A percentile compares a stretch with the other conserved stretches of the same genome.
Evolutionary conservation across 2,329 filamentous ascomycete genomes (phyloP).

Genomic region (Ustulina deusta): DNA sequence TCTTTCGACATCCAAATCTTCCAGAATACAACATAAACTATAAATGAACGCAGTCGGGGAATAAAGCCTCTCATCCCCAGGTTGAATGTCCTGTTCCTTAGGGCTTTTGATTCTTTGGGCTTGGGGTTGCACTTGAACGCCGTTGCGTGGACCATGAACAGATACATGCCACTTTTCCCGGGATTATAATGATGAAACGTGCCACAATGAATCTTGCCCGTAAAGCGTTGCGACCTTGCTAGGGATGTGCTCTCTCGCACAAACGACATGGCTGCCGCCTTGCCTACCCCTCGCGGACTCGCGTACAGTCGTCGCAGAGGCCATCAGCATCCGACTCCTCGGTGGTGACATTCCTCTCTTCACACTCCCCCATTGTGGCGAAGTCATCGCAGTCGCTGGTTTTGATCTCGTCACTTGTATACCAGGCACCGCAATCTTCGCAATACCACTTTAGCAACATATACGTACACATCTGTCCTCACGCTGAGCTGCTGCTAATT

Average conservation of each 20-base stretch:
- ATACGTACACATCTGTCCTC: conserved; percentile 47
- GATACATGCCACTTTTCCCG: conserved; percentile 14
- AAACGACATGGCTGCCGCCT: conserved; percentile 5
- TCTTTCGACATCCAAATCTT: background rate
- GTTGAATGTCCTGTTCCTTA: background rate
- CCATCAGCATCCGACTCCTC: conserved; percentile 48
- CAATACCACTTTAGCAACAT: conserved; percentile 51
- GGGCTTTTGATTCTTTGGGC: background rate
- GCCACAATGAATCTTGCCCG: background rate
- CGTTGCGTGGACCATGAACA: conserved; percentile 5
- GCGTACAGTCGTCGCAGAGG: conserved; percentile 48
- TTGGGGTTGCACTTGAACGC: conserved; percentile 14
- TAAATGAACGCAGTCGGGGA: background rate
- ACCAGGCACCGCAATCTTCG: conserved; percentile 51
- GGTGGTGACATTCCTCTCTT: conserved; percentile 41
- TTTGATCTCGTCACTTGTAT: conserved; percentile 51
- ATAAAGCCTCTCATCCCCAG: conserved; percentile 2
- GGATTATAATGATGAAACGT: background rate
- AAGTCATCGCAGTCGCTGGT: conserved; percentile 46
- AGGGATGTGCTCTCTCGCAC: background rate
- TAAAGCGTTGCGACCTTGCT: background rate
- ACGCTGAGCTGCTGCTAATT: conserved; percentile 20
- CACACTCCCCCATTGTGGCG: conserved; percentile 42
- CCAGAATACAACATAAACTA: background rate
- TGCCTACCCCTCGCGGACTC: conserved; percentile 40